Evolutionary conservation across 2,329 filamentous ascomycete species (phyloP), one percentile per base, ranked within the genome.

Genomic region (Raffaelea arxii): DNA sequence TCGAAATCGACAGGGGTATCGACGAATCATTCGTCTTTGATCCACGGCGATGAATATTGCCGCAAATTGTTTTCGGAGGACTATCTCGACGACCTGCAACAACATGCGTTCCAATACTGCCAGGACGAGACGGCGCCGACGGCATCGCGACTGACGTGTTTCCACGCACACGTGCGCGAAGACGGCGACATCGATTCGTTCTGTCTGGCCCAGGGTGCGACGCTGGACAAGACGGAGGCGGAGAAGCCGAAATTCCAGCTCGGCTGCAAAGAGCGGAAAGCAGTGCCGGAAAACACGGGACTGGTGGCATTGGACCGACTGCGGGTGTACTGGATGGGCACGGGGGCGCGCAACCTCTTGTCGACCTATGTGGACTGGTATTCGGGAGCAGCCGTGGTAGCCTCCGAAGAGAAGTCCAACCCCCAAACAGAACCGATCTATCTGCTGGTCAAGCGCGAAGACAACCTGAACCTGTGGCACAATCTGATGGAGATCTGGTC

Each of bases 401-500:
- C 16, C n/a, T 4, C 3, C 22, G 18, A 19, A 23, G 39, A 12
- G 16, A 30, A 9, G 27, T 27, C n/a, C 36, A 25, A 35, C 14
- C 3, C 24, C 5, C 6, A 23, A n/a, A 25, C 21, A 4, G 32
- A 24, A n/a, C 19, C 41, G 5, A 43, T 50, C 16, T 22, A 46
- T 3, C 16, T 55, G 9, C 49, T 55, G 10, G 46, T 54, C n/a
- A 49, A 50, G 39, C 50, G 53, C 19, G 53, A 55, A 22, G 47
- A 46, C 27, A 35, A 36, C 35, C 32, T 23, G 37, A 52, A 53
- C 40, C 25, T 51, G 18, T 55, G 53, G 52, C 53, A 54, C 43
- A 46, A 36, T 16, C 35, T 55, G 23, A 51, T 55, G 52, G 52
- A 55, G 46, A 49, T 55, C 25, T 49, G 44, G 52, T 46, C 49